Percentiles rank a stretch among this genome's conserved stretches.
phyloP scores from a whole-genome alignment of 768 basidiomycete genomes.

The Ephemerocybe angulata region DNA sequence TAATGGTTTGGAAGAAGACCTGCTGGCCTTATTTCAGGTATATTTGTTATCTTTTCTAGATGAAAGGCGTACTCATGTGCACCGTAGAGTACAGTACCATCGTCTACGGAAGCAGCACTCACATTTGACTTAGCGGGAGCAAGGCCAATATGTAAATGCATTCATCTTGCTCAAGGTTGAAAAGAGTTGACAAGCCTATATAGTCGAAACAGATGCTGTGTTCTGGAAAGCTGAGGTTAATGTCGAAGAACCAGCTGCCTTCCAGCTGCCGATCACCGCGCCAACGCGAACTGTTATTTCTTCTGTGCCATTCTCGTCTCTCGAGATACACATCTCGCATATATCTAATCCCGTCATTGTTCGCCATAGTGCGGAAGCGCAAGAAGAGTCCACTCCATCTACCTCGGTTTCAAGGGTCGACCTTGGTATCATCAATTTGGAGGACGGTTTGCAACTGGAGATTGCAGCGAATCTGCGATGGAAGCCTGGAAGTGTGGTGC shows the following conservation, averaged over 20 bases:
- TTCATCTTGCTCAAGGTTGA: conserved; percentile 3
- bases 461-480: conserved; percentile 48
- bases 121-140: conserved; percentile 62
- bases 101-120: conserved; percentile 51
- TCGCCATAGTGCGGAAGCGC: conserved; percentile 32
- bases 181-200: background rate
- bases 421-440: conserved; percentile 37
- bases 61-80: background rate
- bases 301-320: conserved; percentile 55
- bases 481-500: conserved; percentile 46
- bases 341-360: conserved; percentile 47
- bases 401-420: conserved; percentile 40
- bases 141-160: conserved; percentile 53
- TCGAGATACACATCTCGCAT: conserved; percentile 58
- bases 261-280: conserved; percentile 68
- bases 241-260: conserved; percentile 61
- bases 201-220: conserved; percentile 62
- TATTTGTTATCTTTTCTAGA: conserved; percentile 6
- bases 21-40: conserved; percentile 73
- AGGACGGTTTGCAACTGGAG: background rate
- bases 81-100: conserved; percentile 70
- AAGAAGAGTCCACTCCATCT: conserved; percentile 3
- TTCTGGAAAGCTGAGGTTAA: conserved; percentile 70
- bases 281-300: conserved; percentile 47
- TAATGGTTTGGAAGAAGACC: conserved; percentile 58